Evolutionary conservation across 192 early-diverging fungal genomes (phyloP).

Genomic region (Backusella psychrophila): DNA sequence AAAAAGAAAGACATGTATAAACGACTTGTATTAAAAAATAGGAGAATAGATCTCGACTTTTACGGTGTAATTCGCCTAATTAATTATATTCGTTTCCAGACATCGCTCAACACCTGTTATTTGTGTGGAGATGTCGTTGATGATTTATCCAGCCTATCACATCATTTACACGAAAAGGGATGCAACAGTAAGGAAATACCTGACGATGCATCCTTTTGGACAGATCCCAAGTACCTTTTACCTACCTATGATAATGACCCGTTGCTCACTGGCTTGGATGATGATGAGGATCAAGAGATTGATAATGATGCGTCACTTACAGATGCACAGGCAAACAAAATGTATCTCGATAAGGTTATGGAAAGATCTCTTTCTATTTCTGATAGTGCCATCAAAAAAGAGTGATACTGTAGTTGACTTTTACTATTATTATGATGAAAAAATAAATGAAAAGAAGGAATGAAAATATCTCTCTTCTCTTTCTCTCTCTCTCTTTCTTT

Average conservation of each 20-base stretch:
- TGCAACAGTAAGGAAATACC: slow-evolving; percentile 54
- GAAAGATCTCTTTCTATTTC: slow-evolving; percentile 12
- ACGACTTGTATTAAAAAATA: neutral
- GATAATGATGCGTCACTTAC: slow-evolving; percentile 30
- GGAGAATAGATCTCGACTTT: slow-evolving; percentile 61
- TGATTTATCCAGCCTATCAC: slow-evolving; percentile 40
- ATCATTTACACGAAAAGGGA: slow-evolving; percentile 61
- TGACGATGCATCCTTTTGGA: slow-evolving; percentile 64
- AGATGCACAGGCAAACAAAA: slow-evolving; percentile 33
- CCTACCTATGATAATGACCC: slow-evolving; percentile 89
- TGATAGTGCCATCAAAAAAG: neutral
- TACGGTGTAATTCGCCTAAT: slow-evolving; percentile 82
- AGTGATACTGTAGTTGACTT: neutral
- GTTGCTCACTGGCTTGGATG: slow-evolving; percentile 71
- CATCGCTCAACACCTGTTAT: slow-evolving; percentile 65
- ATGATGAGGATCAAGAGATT: slow-evolving; percentile 63
- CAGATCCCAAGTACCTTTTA: slow-evolving; percentile 65
- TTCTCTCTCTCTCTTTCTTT: too few species aligned
- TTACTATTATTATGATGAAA: too few species aligned
- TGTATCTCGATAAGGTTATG: slow-evolving; percentile 21
- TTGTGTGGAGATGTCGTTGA: slow-evolving; percentile 60
- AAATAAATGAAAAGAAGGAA: too few species aligned
- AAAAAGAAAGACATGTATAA: neutral
- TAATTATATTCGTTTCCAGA: slow-evolving; percentile 79
- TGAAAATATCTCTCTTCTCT: too few species aligned